phyloP scores from a whole-genome alignment of 2,329 filamentous ascomycete genomes.

The Lasiodiplodia citricola region DNA sequence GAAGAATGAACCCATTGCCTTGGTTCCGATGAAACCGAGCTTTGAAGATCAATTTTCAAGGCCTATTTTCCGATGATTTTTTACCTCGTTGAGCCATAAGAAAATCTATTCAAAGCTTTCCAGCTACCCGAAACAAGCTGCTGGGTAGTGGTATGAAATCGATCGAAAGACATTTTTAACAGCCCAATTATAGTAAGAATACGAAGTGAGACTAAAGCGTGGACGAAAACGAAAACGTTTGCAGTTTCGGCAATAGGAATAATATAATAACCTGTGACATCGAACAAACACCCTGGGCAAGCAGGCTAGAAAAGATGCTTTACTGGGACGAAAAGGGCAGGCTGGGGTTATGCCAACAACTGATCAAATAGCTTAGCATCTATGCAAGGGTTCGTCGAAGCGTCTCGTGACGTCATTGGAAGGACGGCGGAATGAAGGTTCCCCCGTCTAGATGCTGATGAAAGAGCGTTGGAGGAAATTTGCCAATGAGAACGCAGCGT shows the following conservation, averaged over 20 bases:
- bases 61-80: neutral
- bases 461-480: neutral
- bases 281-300: neutral
- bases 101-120: no score
- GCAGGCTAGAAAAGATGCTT: neutral
- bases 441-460: neutral
- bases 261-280: neutral
- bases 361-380: neutral
- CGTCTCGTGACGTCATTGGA: conserved; percentile 4
- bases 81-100: neutral
- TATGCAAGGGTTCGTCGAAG: neutral
- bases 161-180: no score
- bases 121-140: no score
- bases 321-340: neutral
- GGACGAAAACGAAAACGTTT: no score
- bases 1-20: neutral
- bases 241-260: neutral
- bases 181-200: no score
- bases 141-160: no score
- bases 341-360: neutral
- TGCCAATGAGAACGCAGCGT: neutral
- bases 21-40: neutral
- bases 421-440: neutral
- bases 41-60: neutral
- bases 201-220: no score